Percentiles rank a stretch among this genome's conserved stretches.
Evolutionary conservation across 495 filamentous ascomycete genomes (phyloP).

Genomic region (Penicillium subrubescens): DNA sequence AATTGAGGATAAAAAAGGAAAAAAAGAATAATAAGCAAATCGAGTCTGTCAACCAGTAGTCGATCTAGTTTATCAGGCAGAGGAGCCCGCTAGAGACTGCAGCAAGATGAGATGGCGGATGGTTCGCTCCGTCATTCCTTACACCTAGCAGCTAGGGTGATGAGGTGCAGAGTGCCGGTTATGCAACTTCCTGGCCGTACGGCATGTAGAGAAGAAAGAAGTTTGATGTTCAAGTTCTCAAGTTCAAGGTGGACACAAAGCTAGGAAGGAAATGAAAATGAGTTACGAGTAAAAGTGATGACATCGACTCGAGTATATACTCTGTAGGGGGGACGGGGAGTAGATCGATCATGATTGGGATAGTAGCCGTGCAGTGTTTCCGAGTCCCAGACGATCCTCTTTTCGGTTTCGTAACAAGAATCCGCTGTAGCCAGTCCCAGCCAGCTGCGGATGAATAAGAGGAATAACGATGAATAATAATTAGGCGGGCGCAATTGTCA

Average conservation of each 20-base stretch:
- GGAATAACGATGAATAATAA: slow-evolving; percentile 9
- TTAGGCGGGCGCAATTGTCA: slow-evolving; percentile 30
- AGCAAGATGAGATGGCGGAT: slow-evolving; percentile 36
- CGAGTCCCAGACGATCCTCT: slow-evolving; percentile 27
- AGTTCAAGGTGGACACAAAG: background rate
- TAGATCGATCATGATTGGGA: background rate
- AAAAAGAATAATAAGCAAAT: background rate
- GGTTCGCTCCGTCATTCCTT: slow-evolving; percentile 39
- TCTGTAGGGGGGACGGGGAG: background rate
- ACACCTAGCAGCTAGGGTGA: background rate
- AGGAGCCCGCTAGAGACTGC: slow-evolving; percentile 28
- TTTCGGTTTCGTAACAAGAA: slow-evolving; percentile 35
- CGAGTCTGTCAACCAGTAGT: background rate
- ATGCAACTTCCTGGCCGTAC: background rate
- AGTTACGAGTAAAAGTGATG: background rate
- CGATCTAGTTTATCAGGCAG: slow-evolving; percentile 10
- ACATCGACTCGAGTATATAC: slow-evolving; percentile 6
- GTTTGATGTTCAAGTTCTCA: too few relatives aligned
- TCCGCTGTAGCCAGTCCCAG: slow-evolving; percentile 1
- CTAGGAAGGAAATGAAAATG: background rate
- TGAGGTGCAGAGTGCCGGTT: background rate
- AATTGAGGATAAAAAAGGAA: background rate
- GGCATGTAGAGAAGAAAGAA: background rate
- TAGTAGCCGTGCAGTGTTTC: background rate
- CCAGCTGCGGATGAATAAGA: background rate